These are phyloP conservation scores for Rhizoclosmatium globosum DNA, from an alignment of 192 early-diverging fungal species.

Conservation along the genomic window DNA sequence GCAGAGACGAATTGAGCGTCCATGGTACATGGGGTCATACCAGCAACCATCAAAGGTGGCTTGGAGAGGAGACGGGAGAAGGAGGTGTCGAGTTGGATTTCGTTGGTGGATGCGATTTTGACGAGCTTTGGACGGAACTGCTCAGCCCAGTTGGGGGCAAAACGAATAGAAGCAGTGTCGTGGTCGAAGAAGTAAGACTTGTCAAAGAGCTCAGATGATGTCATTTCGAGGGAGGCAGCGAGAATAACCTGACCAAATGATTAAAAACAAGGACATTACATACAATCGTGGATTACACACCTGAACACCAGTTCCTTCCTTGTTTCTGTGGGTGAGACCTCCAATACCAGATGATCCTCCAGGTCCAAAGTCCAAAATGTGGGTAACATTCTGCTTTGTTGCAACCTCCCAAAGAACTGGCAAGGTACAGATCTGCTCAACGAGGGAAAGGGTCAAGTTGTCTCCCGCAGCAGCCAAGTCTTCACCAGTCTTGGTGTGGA, in stretches of 20 bases:
- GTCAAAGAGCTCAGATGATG: slow-evolving; percentile 71
- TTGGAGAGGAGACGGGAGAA: slow-evolving; percentile 87
- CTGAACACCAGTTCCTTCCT: slow-evolving; percentile 85
- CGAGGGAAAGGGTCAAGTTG: slow-evolving; percentile 72
- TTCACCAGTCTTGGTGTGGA: slow-evolving; percentile 81
- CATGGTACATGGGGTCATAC: slow-evolving; percentile 92
- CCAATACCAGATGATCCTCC: slow-evolving; percentile 87
- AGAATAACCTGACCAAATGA: slow-evolving; percentile 58
- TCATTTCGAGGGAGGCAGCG: slow-evolving; percentile 71
- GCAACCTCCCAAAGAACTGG: slow-evolving; percentile 82
- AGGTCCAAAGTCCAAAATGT: slow-evolving; percentile 95
- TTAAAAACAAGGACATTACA: not conserved
- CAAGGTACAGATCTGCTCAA: slow-evolving; percentile 74
- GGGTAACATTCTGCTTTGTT: slow-evolving; percentile 71
- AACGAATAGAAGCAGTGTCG: slow-evolving; percentile 73
- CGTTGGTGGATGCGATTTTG: slow-evolving; percentile 67
- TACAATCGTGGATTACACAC: not conserved
- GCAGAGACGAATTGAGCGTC: slow-evolving; percentile 82
- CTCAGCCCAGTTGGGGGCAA: slow-evolving; percentile 85
- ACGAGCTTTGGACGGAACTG: slow-evolving; percentile 88
- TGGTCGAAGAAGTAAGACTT: slow-evolving; percentile 82
- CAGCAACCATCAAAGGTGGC: slow-evolving; percentile 94
- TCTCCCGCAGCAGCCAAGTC: slow-evolving; percentile 63
- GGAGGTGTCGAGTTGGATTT: slow-evolving; percentile 84
- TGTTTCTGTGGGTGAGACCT: slow-evolving; percentile 81